Base-by-base conservation (phyloP, 306 rosid genomes). In the Acacia acuminata region DNA sequence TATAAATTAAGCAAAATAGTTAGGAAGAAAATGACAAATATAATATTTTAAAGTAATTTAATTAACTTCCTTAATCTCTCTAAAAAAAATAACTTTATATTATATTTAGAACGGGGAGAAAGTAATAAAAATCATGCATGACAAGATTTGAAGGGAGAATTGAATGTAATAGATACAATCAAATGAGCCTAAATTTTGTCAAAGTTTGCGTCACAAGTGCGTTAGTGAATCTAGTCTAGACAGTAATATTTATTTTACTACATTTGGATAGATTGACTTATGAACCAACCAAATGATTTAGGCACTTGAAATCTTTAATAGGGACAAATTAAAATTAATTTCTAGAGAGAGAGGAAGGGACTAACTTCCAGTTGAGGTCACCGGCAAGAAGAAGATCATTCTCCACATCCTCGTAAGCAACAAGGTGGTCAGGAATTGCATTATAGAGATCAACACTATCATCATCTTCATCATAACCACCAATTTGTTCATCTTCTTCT, bases 321-420 rank as follows among this genome's bases (percentile, higher is more conserved):
- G 38, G 3, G 20, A 24, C 65, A 61, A 25, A 63, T 30, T 30
- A 30, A 30, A 30, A 63, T 4, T 48, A 10, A 12, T 25, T 22
- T 64, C 40, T 30, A 64, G 38, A 14, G 38, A 45, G 30, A 38
- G 36, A 27, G 73, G 12, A 7, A 48, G 17, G 32, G 30, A 20
- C 91, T 85, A 83, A 94, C 98, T 91, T 91, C 98, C 98, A 94
- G 67, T 64, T 80, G 68, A 94, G 97, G 73, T 94, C 98, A 73
- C 98, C 97, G 17, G 97, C 98, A 15, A 94, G 97, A 85, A 94
- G 97, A 84, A 94, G 98, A 88, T 94, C 97, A 40, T 93, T 91
- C 82, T 94, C 98, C 75, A 93, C 85, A 61, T 94, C 97, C 82
- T 94, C 98, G 66, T 94, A 94, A 25, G 97, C 98, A 83, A 93